A percentile compares a stretch with the other conserved stretches of the same genome.
Conservation (phyloP, 2,329 filamentous ascomycete species). For the Sporothrix protearum region DNA sequence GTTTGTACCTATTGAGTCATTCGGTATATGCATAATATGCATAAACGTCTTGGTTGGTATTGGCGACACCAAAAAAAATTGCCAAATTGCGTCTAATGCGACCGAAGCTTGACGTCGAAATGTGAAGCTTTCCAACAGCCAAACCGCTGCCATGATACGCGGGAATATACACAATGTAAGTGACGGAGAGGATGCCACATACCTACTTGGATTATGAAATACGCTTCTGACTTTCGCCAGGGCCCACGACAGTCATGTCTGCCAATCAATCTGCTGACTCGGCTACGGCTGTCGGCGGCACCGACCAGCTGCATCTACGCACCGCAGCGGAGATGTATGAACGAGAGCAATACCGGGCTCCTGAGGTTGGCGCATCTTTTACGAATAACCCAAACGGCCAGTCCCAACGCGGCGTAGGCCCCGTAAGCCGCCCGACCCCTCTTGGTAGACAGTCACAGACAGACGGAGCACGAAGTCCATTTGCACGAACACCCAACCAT, state of each 20-base stretch:
- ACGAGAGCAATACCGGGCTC: not conserved
- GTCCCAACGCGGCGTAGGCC: not conserved
- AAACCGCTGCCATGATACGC: constrained; percentile 24
- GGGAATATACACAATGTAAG: constrained; percentile 23
- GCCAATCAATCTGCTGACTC: not conserved
- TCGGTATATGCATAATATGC: not conserved
- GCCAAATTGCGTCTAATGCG: not conserved
- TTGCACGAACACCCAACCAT: not conserved
- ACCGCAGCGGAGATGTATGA: constrained; percentile 19
- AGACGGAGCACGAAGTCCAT: not conserved
- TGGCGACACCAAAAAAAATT: not conserved
- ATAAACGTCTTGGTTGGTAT: not conserved
- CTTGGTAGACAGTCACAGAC: not conserved
- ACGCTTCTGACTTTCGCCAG: constrained; percentile 7
- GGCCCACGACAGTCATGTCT: constrained; percentile 11
- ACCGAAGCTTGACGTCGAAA: not conserved
- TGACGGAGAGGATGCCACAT: not conserved
- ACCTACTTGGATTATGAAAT: not conserved
- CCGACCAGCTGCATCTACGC: not conserved
- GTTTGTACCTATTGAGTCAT: not conserved
- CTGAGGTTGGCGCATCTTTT: not conserved
- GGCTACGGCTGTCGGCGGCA: not conserved
- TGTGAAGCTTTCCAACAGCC: not conserved
- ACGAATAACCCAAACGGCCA: not conserved
- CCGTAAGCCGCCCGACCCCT: not conserved